These are phyloP conservation scores for Diaporthe aspalathi DNA, from an alignment of 2,329 filamentous ascomycete species.

Conservation along the genomic window DNA sequence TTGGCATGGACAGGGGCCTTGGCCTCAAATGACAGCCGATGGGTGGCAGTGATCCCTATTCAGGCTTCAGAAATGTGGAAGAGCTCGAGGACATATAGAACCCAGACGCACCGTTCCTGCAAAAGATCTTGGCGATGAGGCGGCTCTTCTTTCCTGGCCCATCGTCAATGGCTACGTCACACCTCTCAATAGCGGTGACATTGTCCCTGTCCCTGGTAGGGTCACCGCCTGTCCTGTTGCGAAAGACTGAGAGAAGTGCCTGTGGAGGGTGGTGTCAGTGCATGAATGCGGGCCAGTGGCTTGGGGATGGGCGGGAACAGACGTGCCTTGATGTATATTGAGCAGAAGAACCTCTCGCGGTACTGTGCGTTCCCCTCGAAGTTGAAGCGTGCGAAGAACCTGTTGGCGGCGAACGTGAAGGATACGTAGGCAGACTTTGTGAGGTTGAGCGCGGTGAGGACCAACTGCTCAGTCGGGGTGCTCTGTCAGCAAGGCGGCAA, in stretches of 20 bases:
- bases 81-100: background rate
- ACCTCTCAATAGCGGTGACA: constrained; percentile 78
- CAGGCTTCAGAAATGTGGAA: constrained; percentile 14
- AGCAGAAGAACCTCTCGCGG: constrained; percentile 76
- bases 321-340: constrained; percentile 75
- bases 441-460: constrained; percentile 80
- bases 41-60: constrained; percentile 78
- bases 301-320: background rate
- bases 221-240: constrained; percentile 71
- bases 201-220: constrained; percentile 67
- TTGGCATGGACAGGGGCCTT: constrained; percentile 80
- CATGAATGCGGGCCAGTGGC: background rate
- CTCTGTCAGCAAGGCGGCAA: constrained; percentile 2
- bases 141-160: constrained; percentile 77
- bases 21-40: constrained; percentile 80
- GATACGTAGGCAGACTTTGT: constrained; percentile 84
- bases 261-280: constrained; percentile 45
- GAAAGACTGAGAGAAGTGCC: constrained; percentile 80
- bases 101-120: constrained; percentile 70
- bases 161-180: constrained; percentile 80
- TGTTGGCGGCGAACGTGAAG: constrained; percentile 73
- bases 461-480: constrained; percentile 61
- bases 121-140: constrained; percentile 78
- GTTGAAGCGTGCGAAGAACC: constrained; percentile 79
- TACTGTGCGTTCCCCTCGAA: constrained; percentile 67